Evolutionary conservation across 257 asterid species (phyloP).

Genomic region (Rhazya stricta): DNA sequence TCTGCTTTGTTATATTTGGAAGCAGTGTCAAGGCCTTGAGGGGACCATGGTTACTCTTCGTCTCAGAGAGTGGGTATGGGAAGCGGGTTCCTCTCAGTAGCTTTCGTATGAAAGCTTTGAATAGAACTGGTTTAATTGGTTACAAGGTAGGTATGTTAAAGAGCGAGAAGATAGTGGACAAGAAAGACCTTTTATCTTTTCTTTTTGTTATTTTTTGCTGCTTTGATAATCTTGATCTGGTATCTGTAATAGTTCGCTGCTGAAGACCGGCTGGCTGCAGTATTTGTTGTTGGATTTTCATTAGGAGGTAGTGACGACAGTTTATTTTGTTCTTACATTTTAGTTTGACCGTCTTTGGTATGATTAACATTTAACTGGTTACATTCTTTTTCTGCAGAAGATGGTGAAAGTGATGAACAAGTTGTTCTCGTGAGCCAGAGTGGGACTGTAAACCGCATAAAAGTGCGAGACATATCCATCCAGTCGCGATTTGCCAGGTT

Average conservation of each 20-base stretch:
- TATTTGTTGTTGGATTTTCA: conserved; percentile 85
- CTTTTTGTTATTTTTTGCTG: not conserved
- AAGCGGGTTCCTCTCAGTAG: conserved; percentile 88
- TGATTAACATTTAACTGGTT: conserved; percentile 12
- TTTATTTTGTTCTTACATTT: not conserved
- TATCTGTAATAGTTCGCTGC: conserved; percentile 48
- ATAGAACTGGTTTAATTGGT: conserved; percentile 81
- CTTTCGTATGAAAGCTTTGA: conserved; percentile 66
- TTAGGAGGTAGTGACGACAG: conserved; percentile 50
- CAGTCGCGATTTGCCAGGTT: conserved; percentile 98
- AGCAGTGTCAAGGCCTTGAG: conserved; percentile 43
- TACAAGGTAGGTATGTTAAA: conserved; percentile 53
- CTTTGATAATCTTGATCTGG: not conserved
- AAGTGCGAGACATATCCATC: conserved; percentile 85
- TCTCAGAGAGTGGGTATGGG: conserved; percentile 84
- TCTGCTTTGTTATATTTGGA: conserved; percentile 7
- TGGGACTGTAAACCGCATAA: conserved; percentile 95
- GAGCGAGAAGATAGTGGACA: not conserved
- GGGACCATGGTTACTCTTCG: conserved; percentile 95
- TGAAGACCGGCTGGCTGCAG: conserved; percentile 88
- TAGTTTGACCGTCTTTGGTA: not conserved
- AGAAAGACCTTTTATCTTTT: not conserved
- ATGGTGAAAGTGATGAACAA: conserved; percentile 94
- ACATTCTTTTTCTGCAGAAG: conserved; percentile 47
- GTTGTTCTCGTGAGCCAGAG: conserved; percentile 97